Base-by-base conservation (phyloP, 1,284 basidiomycete genomes). In the Apiotrichum mycotoxinovorans region DNA sequence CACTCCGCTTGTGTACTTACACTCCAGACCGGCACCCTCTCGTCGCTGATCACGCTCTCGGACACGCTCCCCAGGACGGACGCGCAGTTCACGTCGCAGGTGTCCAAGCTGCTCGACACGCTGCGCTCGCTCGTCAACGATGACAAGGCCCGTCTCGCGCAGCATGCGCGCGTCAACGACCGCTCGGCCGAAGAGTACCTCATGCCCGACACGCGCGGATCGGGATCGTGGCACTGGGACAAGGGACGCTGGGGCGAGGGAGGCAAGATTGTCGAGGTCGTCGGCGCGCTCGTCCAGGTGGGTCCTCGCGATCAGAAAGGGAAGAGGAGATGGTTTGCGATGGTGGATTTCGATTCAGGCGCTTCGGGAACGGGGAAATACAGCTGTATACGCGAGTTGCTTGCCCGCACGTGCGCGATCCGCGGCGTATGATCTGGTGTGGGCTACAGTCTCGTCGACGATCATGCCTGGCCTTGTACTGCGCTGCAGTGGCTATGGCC, bases 61-160 rank as follows among this genome's bases (percentile, higher is more conserved):
- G 96, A 98, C 71, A 86, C 89, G 52, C 83, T 98, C 44, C 91
- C 93, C 17, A 98, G 97, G 79, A 85, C 89, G 61, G 96, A 98
- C 67, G 73, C 83, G n/a, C 84, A 84, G 79, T 93, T 96, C 79
- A 97, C 91, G 3, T 80, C 84, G 23, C 85, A 87, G 14, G 88
- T 95, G 58, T 89, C 89, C 60, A 98, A 97, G 82, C 88, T 89
- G 25, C 91, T 98, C 58, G 96, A 98, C 71, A 94, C 92, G 0
- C 83, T 98, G 50, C 88, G 93, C 47, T 90, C 88, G 63, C 83
- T 98, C 53, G 79, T 95, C 53, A 93, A 92, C 71, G 93, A 96
- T 67, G 91, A 96, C 71, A 84, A 88, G 12, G 72, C 81, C 42
- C 91, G 91, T 74, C 83, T 97, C 35, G 79, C 83, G 22, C 89